A percentile compares a stretch with the other conserved stretches of the same genome.
phyloP scores from a whole-genome alignment of 176 grass and related monocot species.

The Oropetium thomaeum region DNA sequence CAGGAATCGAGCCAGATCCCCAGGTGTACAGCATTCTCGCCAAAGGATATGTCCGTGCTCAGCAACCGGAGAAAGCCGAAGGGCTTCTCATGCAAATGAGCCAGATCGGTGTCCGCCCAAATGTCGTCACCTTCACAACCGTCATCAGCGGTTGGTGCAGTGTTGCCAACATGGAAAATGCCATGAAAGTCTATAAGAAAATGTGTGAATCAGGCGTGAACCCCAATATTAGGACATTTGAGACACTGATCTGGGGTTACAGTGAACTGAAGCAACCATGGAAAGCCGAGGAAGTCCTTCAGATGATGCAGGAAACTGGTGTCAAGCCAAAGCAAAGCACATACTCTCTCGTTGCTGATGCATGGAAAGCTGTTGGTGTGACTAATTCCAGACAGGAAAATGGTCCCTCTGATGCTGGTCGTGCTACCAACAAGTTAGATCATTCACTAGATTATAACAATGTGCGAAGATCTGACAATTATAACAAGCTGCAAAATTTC shows the following conservation, averaged over 20 bases:
- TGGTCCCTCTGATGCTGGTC: conserved; percentile 19
- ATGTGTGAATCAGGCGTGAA: conserved; percentile 72
- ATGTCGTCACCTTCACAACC: conserved; percentile 89
- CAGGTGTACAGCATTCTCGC: conserved; percentile 96
- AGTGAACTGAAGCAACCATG: conserved; percentile 79
- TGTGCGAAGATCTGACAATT: conserved; percentile 21
- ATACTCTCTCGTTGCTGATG: conserved; percentile 61
- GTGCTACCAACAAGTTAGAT: neutral
- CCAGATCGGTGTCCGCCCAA: conserved; percentile 56
- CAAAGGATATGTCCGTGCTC: conserved; percentile 76
- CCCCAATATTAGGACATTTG: conserved; percentile 86
- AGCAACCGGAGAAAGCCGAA: conserved; percentile 74
- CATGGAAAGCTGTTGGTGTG: conserved; percentile 77
- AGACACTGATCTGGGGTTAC: conserved; percentile 97
- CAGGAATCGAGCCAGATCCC: conserved; percentile 73
- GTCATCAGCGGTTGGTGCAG: conserved; percentile 92
- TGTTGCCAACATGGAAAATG: conserved; percentile 67
- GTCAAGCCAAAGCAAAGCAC: conserved; percentile 63
- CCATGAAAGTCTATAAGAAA: conserved; percentile 60
- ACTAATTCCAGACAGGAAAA: conserved; percentile 35
- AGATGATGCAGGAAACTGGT: conserved; percentile 55
- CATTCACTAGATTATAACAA: neutral
- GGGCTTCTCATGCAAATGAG: conserved; percentile 69
- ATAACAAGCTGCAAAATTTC: conserved; percentile 25
- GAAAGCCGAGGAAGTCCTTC: conserved; percentile 80